Percentiles rank a stretch among this genome's conserved stretches.
phyloP scores from a whole-genome alignment of 805 yeast genomes.

The Kodamaea leandrae region DNA sequence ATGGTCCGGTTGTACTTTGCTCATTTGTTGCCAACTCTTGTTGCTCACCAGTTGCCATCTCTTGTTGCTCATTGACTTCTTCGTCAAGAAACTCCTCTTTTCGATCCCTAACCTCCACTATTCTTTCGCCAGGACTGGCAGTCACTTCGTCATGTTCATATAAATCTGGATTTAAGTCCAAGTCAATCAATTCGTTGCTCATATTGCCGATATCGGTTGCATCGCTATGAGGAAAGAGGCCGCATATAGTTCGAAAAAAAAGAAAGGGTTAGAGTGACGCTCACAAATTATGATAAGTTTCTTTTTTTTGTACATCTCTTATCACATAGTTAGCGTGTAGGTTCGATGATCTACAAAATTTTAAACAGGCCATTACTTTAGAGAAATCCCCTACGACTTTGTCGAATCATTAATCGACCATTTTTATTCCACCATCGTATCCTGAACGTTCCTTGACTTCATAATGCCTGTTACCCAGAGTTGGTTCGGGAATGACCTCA shows the following conservation, averaged over 20 bases:
- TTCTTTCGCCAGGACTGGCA: neutral
- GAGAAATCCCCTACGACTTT: neutral
- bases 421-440: neutral
- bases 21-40: neutral
- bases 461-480: slow-evolving; percentile 12
- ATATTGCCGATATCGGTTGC: neutral
- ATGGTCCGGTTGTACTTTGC: neutral
- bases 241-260: slow-evolving; percentile 7
- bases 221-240: no score
- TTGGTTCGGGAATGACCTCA: slow-evolving; percentile 5
- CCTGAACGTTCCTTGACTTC: neutral
- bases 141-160: slow-evolving; percentile 23
- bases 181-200: slow-evolving; percentile 18
- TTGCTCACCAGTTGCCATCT: neutral
- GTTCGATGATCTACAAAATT: slow-evolving; percentile 1
- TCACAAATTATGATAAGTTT: slow-evolving; percentile 2
- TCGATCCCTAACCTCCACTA: neutral
- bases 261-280: neutral
- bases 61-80: slow-evolving; percentile 2
- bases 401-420: no score
- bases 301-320: slow-evolving; percentile 4
- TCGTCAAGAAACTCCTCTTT: slow-evolving; percentile 2
- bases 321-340: neutral
- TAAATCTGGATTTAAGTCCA: slow-evolving; percentile 42
- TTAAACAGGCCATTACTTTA: neutral